Conservation (phyloP, 805 yeast species). For the Saturnispora ahearnii region DNA sequence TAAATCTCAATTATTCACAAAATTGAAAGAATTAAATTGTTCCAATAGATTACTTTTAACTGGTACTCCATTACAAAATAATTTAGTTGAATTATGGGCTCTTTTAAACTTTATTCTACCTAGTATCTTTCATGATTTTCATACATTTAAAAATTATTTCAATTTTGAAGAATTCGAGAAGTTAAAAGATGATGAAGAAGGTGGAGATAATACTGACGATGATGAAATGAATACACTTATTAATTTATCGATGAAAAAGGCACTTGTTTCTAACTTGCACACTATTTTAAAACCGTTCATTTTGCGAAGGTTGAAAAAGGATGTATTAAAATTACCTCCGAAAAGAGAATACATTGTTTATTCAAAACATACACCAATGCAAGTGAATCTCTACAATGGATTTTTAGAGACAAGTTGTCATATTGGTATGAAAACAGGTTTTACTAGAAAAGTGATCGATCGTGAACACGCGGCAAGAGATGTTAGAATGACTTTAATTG, state of each 20-base stretch:
- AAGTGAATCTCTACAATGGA: slow-evolving; percentile 36
- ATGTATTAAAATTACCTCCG: slow-evolving; percentile 70
- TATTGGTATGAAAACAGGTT: slow-evolving; percentile 1
- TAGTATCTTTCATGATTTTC: slow-evolving; percentile 84
- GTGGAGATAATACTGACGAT: slow-evolving; percentile 20
- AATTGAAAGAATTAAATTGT: slow-evolving; percentile 57
- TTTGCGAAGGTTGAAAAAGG: slow-evolving; percentile 69
- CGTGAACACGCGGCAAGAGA: slow-evolving; percentile 1
- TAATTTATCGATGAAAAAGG: slow-evolving; percentile 47
- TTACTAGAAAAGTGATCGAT: background rate
- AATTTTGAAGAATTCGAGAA: slow-evolving; percentile 58
- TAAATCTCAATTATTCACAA: slow-evolving; percentile 64
- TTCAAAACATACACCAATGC: slow-evolving; percentile 55
- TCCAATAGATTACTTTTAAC: slow-evolving; percentile 73
- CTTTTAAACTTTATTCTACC: slow-evolving; percentile 85
- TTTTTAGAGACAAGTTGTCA: slow-evolving; percentile 7
- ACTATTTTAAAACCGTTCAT: slow-evolving; percentile 83
- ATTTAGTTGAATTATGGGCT: slow-evolving; percentile 86
- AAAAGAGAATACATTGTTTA: slow-evolving; percentile 84
- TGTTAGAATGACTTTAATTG: slow-evolving; percentile 33
- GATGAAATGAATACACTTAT: slow-evolving; percentile 42
- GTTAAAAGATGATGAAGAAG: slow-evolving; percentile 20
- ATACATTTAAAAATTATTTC: slow-evolving; percentile 89
- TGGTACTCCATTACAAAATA: slow-evolving; percentile 96
- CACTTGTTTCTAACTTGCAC: slow-evolving; percentile 69